Conservation (phyloP, 768 basidiomycete genomes). For the Pleurotus sapidus region DNA sequence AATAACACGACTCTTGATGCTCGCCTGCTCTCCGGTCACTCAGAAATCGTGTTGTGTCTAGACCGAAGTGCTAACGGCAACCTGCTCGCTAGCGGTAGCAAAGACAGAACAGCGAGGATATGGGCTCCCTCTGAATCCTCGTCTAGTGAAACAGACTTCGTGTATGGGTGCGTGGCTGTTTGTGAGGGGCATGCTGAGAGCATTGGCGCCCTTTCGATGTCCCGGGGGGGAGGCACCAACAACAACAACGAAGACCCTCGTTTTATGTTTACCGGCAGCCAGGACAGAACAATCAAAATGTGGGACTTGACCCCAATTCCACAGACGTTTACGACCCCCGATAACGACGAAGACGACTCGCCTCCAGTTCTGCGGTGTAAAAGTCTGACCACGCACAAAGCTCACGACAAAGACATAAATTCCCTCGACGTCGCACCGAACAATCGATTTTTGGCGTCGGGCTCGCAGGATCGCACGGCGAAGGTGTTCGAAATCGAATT, state of each 20-base stretch:
- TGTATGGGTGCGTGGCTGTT: conserved; percentile 76
- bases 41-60: conserved; percentile 86
- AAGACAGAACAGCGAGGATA: conserved; percentile 83
- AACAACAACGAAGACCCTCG: conserved; percentile 28
- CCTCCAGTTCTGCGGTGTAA: conserved; percentile 48
- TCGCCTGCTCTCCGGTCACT: conserved; percentile 83
- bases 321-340: conserved; percentile 15
- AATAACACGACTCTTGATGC: conserved; percentile 74
- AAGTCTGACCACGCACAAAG: conserved; percentile 82
- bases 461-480: conserved; percentile 93
- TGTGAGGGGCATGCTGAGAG: conserved; percentile 96
- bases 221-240: conserved; percentile 38
- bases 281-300: conserved; percentile 97
- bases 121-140: conserved; percentile 54
- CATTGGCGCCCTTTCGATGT: conserved; percentile 85
- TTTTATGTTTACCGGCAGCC: conserved; percentile 94
- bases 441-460: conserved; percentile 84
- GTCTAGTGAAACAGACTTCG: conserved; percentile 29
- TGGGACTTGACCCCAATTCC: conserved; percentile 80
- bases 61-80: conserved; percentile 64
- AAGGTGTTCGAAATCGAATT: conserved; percentile 85
- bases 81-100: conserved; percentile 89
- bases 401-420: conserved; percentile 99
- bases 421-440: conserved; percentile 91
- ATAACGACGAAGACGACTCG: conserved; percentile 7